phyloP scores from a whole-genome alignment of 345 rosid species.

The Acer negundo region DNA sequence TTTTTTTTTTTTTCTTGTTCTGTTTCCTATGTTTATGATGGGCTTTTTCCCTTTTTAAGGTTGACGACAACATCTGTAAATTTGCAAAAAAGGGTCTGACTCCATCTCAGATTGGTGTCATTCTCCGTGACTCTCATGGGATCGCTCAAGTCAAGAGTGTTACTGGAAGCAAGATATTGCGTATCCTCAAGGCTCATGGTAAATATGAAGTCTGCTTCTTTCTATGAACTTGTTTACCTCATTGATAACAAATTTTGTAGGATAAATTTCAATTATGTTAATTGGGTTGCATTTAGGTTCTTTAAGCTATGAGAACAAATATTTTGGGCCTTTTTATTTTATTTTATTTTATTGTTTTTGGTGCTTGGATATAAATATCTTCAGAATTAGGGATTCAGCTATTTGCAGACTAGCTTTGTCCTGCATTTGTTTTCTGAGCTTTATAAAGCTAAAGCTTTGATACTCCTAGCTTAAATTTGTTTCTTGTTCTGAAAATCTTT shows the following conservation, averaged over 20 bases:
- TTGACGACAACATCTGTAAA: conserved; percentile 68
- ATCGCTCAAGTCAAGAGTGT: conserved; percentile 71
- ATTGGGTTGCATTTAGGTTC: background rate
- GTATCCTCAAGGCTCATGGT: conserved; percentile 71
- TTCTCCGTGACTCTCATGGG: conserved; percentile 81
- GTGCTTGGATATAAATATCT: background rate
- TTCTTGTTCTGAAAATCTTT: background rate
- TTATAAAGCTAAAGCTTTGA: background rate
- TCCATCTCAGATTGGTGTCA: conserved; percentile 79
- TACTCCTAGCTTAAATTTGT: background rate
- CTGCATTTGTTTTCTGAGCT: background rate
- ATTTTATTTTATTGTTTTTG: background rate
- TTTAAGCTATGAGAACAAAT: background rate
- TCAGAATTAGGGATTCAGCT: background rate
- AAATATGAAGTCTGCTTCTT: background rate
- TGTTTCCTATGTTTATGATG: background rate
- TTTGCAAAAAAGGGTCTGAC: conserved; percentile 79
- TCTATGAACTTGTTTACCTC: background rate
- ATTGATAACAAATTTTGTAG: background rate
- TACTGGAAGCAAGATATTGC: conserved; percentile 68
- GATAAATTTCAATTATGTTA: background rate
- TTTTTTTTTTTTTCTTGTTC: background rate
- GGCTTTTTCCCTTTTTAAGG: conserved; percentile 28
- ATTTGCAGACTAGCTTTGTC: background rate
- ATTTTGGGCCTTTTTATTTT: background rate